These are phyloP conservation scores for Pisolithus marmoratus DNA, from an alignment of 768 basidiomycete genomes.

Conservation along the genomic window DNA sequence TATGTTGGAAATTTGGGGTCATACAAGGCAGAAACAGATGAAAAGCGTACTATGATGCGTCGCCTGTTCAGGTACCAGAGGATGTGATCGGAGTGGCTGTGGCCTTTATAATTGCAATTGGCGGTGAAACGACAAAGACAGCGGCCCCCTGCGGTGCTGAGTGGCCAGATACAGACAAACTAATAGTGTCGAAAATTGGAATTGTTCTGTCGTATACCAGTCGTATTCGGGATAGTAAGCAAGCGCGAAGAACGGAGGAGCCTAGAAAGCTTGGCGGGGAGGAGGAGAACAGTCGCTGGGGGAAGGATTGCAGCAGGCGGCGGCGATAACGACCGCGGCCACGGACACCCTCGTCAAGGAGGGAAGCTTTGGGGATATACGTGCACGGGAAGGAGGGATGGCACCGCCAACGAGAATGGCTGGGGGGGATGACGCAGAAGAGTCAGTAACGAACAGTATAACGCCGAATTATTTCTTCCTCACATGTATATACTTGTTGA, in stretches of 20 bases:
- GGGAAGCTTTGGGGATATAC: slow-evolving; percentile 4
- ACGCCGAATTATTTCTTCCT: slow-evolving; percentile 13
- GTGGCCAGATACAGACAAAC: slow-evolving; percentile 1
- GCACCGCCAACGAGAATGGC: slow-evolving; percentile 17
- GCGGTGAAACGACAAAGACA: slow-evolving; percentile 16
- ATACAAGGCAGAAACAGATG: slow-evolving; percentile 23
- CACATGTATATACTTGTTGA: slow-evolving; percentile 28
- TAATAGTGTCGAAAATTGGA: too few species aligned
- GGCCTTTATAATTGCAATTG: slow-evolving; percentile 23
- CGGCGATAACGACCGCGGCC: slow-evolving; percentile 4
- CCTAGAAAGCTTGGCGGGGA: slow-evolving; percentile 1
- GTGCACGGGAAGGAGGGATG: not conserved
- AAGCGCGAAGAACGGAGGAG: slow-evolving; percentile 20
- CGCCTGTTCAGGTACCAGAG: slow-evolving; percentile 25
- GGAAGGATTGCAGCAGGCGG: slow-evolving; percentile 1
- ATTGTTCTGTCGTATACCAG: not conserved
- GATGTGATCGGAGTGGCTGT: slow-evolving; percentile 30
- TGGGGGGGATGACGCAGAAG: slow-evolving; percentile 6
- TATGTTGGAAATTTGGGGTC: slow-evolving; percentile 30
- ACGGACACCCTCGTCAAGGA: slow-evolving; percentile 6
- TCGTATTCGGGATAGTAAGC: slow-evolving; percentile 21
- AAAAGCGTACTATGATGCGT: slow-evolving; percentile 26
- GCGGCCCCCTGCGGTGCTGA: slow-evolving; percentile 8
- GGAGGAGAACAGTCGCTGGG: not conserved
- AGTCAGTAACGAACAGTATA: slow-evolving; percentile 10